Conservation (phyloP, 441 rosid species). For the Eruca vesicaria region DNA sequence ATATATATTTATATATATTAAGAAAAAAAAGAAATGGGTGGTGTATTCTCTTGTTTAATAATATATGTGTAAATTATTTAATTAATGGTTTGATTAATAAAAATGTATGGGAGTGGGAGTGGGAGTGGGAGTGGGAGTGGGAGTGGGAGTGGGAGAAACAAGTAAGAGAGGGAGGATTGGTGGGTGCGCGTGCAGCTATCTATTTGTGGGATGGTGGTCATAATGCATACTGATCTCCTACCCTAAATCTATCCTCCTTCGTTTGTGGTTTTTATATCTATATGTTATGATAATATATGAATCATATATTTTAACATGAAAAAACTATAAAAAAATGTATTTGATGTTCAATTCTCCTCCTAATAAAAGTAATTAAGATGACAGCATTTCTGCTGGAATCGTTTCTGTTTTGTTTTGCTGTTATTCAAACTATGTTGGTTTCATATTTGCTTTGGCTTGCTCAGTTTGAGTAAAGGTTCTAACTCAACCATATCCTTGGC, state of each 20-base stretch:
- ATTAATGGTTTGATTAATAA: conserved; percentile 15
- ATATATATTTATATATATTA: no score
- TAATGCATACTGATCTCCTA: conserved; percentile 49
- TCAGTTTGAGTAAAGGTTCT: background rate
- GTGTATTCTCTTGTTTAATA: background rate
- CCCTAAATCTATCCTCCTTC: conserved; percentile 4
- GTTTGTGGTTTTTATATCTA: background rate
- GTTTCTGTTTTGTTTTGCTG: background rate
- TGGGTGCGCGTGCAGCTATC: conserved; percentile 76
- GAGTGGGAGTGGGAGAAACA: conserved; percentile 26
- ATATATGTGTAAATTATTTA: background rate
- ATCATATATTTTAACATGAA: background rate
- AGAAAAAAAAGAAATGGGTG: no score
- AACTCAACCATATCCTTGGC: no score
- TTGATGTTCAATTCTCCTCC: background rate
- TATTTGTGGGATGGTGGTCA: conserved; percentile 60
- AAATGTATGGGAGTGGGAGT: conserved; percentile 5
- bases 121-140: conserved; percentile 22
- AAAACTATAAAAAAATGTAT: background rate
- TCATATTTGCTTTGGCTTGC: conserved; percentile 3
- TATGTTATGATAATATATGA: background rate
- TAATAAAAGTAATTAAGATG: background rate
- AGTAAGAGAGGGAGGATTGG: conserved; percentile 43
- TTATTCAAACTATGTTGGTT: background rate
- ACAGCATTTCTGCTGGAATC: background rate